Evolutionary conservation across 768 basidiomycete genomes (phyloP), one percentile per base, ranked within the genome.

Genomic region (Cystobasidium onofrii): DNA sequence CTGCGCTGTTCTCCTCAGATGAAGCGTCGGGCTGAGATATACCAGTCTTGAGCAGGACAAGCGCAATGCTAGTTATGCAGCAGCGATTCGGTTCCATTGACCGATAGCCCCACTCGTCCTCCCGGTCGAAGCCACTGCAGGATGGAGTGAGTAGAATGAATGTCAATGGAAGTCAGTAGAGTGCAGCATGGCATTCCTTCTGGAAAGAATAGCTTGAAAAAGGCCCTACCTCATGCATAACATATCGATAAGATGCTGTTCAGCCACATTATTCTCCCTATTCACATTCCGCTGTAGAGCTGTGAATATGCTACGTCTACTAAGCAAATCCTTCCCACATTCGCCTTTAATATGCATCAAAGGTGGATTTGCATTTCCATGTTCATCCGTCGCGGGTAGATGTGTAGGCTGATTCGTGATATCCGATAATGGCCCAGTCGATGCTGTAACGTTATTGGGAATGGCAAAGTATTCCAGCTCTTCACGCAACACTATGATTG

Each of bases 191-290:
- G n/a, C n/a, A n/a, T n/a, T n/a, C n/a, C n/a, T n/a, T n/a, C n/a
- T n/a, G n/a, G n/a, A n/a, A n/a, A n/a, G n/a, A n/a, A n/a, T n/a
- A n/a, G n/a, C n/a, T n/a, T n/a, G n/a, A n/a, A n/a, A n/a, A 39
- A 39, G 39, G 7, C 80, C 84, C 67, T 80, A 95, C 95, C 93
- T 96, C 92, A 97, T 96, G 83, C 95, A 98, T 75, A 99, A 85
- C 96, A 99, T 99, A 83, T 98, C 96, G 82, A 99, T 99, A 78
- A 99, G 84, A 83, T 99, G 96, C 83, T 98, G 95, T 82, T 99
- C 96, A 20, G 96, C 96, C 67, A 96, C 85, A 81, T 99, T 98
- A 80, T 97, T 97, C 84, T 97, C 95, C 84, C 95, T 95, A 83
- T 95, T 95, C 76, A 98, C 95, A 82, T 99, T 99, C 78, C 96